Conservation (phyloP, 371 early-diverging fungal species). For the Rhizopus sp. region DNA sequence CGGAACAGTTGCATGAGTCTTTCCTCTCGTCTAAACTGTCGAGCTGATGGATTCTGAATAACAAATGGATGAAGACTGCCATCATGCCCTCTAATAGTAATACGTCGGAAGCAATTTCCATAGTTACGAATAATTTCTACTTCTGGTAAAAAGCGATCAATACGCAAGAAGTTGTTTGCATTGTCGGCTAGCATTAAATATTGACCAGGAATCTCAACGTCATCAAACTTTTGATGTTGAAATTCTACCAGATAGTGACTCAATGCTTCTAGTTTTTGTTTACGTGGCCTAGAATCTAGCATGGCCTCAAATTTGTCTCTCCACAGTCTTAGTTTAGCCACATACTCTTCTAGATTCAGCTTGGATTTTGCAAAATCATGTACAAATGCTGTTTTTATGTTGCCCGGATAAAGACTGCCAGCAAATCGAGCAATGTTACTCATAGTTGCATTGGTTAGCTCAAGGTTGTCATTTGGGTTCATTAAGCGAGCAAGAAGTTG, state of each 20-base stretch:
- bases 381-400: constrained; percentile 81
- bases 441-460: constrained; percentile 74
- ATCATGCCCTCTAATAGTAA: constrained; percentile 91
- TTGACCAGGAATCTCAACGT: constrained; percentile 98
- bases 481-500: constrained; percentile 65
- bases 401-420: constrained; percentile 78
- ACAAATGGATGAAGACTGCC: constrained; percentile 89
- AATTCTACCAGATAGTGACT: constrained; percentile 95
- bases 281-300: constrained; percentile 79
- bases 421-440: constrained; percentile 85
- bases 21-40: constrained; percentile 91
- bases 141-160: constrained; percentile 92
- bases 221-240: constrained; percentile 96
- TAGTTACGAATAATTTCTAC: constrained; percentile 83
- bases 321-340: constrained; percentile 83
- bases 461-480: constrained; percentile 66
- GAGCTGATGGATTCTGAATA: constrained; percentile 88
- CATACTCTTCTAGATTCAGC: constrained; percentile 78
- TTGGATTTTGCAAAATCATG: constrained; percentile 85
- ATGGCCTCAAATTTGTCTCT: constrained; percentile 87
- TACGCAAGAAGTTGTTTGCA: constrained; percentile 90
- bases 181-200: constrained; percentile 85
- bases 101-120: constrained; percentile 70
- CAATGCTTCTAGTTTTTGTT: constrained; percentile 81
- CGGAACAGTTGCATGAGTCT: constrained; percentile 91